These are phyloP conservation scores for Hypoxylon crocopeplum DNA, from an alignment of 495 filamentous ascomycete genomes.

Conservation along the genomic window DNA sequence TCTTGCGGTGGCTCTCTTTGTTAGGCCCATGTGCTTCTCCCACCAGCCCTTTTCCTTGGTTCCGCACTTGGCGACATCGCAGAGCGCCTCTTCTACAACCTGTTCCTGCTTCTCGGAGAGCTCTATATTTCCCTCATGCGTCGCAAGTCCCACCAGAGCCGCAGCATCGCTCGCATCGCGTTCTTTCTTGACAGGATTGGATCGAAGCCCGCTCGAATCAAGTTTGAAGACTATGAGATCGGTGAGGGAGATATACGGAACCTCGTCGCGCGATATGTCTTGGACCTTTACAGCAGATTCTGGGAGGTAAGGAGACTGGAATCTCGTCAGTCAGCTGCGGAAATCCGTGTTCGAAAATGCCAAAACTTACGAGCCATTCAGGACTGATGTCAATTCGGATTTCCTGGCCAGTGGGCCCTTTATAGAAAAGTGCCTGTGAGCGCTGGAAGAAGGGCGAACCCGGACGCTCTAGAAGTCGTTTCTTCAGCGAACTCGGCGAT, in stretches of 20 bases:
- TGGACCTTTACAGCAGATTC: conserved; percentile 22
- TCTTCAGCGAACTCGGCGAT: conserved; percentile 25
- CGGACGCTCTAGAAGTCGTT: conserved; percentile 28
- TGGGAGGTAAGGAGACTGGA: conserved; percentile 33
- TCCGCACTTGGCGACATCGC: conserved; percentile 32
- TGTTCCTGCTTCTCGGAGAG: conserved; percentile 32
- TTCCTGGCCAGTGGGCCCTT: conserved; percentile 15
- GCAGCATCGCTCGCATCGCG: conserved; percentile 29
- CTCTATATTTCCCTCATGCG: conserved; percentile 1
- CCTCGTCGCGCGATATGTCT: conserved; percentile 18
- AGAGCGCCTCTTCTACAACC: conserved; percentile 35
- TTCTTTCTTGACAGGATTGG: conserved; percentile 21
- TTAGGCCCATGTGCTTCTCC: conserved; percentile 28
- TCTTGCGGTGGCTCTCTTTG: neutral
- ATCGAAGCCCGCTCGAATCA: conserved; percentile 31
- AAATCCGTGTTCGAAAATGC: neutral
- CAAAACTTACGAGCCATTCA: conserved; percentile 34
- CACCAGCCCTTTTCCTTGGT: conserved; percentile 35
- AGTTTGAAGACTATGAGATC: conserved; percentile 39
- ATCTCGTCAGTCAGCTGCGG: conserved; percentile 1
- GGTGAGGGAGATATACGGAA: conserved; percentile 37
- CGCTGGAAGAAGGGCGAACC: conserved; percentile 32
- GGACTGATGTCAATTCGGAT: conserved; percentile 29
- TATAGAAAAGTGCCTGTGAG: conserved; percentile 26
- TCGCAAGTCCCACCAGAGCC: conserved; percentile 26